Evolutionary conservation across 2,329 filamentous ascomycete genomes (phyloP).

Genomic region (Fusarium heterosporum): DNA sequence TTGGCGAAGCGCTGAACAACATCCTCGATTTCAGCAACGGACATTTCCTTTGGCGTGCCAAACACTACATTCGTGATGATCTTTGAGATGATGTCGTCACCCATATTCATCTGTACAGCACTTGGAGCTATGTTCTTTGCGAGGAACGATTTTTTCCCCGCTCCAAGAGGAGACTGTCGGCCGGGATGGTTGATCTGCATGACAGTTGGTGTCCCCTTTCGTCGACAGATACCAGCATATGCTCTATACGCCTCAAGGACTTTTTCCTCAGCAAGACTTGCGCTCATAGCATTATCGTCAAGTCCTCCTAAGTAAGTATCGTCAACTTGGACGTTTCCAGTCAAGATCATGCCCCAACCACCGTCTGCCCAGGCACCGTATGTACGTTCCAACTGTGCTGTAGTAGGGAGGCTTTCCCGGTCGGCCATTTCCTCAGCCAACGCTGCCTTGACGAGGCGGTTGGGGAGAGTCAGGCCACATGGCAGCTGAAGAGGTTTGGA

Average conservation of each 20-base stretch:
- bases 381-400: conserved; percentile 54
- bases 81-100: conserved; percentile 51
- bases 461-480: conserved; percentile 66
- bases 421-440: conserved; percentile 61
- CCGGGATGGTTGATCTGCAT: conserved; percentile 63
- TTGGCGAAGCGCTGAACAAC: conserved; percentile 65
- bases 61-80: conserved; percentile 55
- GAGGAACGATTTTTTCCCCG: conserved; percentile 53
- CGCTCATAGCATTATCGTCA: conserved; percentile 51
- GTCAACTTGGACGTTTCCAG: conserved; percentile 62
- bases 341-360: conserved; percentile 65
- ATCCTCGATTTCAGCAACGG: conserved; percentile 62
- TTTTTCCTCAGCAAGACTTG: conserved; percentile 36
- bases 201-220: conserved; percentile 53
- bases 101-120: conserved; percentile 57
- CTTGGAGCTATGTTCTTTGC: conserved; percentile 58
- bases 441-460: conserved; percentile 65
- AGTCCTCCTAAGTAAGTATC: conserved; percentile 52
- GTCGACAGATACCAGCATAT: conserved; percentile 51
- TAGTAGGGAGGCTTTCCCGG: conserved; percentile 57
- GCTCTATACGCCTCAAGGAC: conserved; percentile 53
- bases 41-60: conserved; percentile 69
- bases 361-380: conserved; percentile 67
- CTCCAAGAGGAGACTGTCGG: conserved; percentile 56
- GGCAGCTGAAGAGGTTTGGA: conserved; percentile 60